Evolutionary conservation across 805 yeast genomes (phyloP), one percentile per base, ranked within the genome.

Genomic region (Pichia paraexigua): DNA sequence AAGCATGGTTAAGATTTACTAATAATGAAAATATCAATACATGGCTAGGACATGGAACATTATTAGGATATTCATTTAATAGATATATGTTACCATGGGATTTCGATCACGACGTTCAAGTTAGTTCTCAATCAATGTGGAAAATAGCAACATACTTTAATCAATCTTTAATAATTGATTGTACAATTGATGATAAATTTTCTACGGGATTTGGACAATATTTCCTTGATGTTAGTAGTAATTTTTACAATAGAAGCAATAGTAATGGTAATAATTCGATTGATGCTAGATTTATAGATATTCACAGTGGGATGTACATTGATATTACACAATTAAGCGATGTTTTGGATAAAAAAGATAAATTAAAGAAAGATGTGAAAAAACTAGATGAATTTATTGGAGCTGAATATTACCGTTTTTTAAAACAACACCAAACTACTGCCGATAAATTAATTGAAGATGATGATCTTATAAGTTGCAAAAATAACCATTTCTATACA

Each of bases 1-100:
- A 79, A 50, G 71, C 79, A 5, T 82, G 84, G 79, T 69, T 80
- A 30, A 67, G 72, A 42, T 77, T 80, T 57, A 62, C 79, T 20
- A 60, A 68, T 20, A 65, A 69, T 12, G 65, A 71, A 17, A 74
- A 73, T 3, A 58, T 82, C 15, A 57, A 67, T 9, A 73, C 83
- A 0, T 82, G 88, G 88, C 68, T 82, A 21, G 77, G 82, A 8
- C 85, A 81, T 62, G 87, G 87, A 2, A 67, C 84, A 9, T 65
- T 82, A 49, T 71, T 82, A 32, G 82, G 84, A 9, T 80, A 81
- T 77, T 76, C 77, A 56, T 80, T 80, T 74, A 79, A 77, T 60
- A 82, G 81, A 1, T 62, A 75, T 53, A 65, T 70, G 17, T 68
- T 81, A 55, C 82, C 82, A 8, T 81, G 83, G 83, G 86, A 80